Percentiles rank a stretch among this genome's conserved stretches.
These are phyloP conservation scores for Coffea humblotiana DNA, from an alignment of 305 asterid genomes.

Conservation along the genomic window DNA sequence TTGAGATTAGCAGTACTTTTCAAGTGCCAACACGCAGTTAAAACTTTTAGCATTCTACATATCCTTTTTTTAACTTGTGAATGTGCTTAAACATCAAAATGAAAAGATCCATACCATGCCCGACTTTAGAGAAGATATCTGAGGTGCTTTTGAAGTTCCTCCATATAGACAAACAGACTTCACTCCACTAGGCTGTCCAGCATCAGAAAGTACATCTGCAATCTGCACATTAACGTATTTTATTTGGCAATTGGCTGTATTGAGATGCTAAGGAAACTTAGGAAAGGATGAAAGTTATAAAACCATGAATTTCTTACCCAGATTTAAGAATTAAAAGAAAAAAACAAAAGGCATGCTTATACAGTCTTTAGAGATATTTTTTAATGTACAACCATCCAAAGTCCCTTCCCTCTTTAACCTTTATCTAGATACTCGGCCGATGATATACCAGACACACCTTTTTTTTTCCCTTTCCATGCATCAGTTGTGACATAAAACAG, in stretches of 20 bases:
- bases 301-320: neutral
- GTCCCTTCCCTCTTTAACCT: neutral
- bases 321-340: neutral
- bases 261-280: neutral
- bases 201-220: conserved; percentile 81
- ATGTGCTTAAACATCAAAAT: conserved; percentile 15
- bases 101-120: conserved; percentile 70
- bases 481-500: neutral
- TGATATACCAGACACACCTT: neutral
- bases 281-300: neutral
- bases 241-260: conserved; percentile 2
- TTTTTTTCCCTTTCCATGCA: neutral
- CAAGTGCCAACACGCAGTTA: neutral
- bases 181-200: conserved; percentile 86
- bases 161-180: conserved; percentile 85
- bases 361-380: neutral
- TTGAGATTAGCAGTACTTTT: neutral
- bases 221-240: conserved; percentile 43
- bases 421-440: neutral
- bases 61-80: neutral
- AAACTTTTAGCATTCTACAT: neutral
- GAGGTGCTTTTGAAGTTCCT: conserved; percentile 89
- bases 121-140: conserved; percentile 78
- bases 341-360: neutral
- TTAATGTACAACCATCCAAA: neutral